Evolutionary conservation across 2,329 filamentous ascomycete species (phyloP).

Genomic region (Trichoderma lentiforme): DNA sequence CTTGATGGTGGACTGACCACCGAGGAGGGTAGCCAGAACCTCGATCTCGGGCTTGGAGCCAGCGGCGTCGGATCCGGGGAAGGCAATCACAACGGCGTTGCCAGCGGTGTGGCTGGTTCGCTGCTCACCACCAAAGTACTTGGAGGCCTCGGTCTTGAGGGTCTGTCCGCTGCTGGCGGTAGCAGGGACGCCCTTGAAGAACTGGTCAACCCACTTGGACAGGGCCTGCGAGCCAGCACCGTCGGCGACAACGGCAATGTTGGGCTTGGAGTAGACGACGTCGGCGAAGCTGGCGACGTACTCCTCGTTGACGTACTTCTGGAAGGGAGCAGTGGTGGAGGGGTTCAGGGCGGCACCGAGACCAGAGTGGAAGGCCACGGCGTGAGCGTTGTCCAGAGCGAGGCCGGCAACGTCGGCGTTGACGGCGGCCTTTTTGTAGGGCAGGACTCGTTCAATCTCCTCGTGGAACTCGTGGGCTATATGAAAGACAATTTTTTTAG

Average conservation of each 20-base stretch:
- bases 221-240: conserved; percentile 74
- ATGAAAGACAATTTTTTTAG: conserved; percentile 20
- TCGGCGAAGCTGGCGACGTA: conserved; percentile 72
- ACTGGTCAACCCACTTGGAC: conserved; percentile 86
- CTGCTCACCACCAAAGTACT: conserved; percentile 95
- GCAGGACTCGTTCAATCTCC: conserved; percentile 74
- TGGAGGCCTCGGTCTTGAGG: conserved; percentile 62
- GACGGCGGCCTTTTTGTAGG: conserved; percentile 72
- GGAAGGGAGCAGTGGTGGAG: conserved; percentile 65
- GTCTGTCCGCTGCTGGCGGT: conserved; percentile 48
- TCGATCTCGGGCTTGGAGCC: conserved; percentile 86
- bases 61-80: conserved; percentile 80
- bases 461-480: conserved; percentile 87
- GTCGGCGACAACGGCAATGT: conserved; percentile 88
- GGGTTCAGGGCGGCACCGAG: conserved; percentile 78
- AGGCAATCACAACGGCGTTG: conserved; percentile 85
- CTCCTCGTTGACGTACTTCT: conserved; percentile 76
- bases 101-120: conserved; percentile 72
- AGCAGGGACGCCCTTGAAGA: conserved; percentile 72
- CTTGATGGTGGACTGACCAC: conserved; percentile 88
- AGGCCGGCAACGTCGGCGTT: conserved; percentile 60
- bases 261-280: conserved; percentile 80
- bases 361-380: conserved; percentile 86
- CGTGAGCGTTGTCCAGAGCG: conserved; percentile 82
- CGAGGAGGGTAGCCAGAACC: conserved; percentile 84